phyloP scores from a whole-genome alignment of 2,329 filamentous ascomycete species.

The Chrysosporium queenslandicum region DNA sequence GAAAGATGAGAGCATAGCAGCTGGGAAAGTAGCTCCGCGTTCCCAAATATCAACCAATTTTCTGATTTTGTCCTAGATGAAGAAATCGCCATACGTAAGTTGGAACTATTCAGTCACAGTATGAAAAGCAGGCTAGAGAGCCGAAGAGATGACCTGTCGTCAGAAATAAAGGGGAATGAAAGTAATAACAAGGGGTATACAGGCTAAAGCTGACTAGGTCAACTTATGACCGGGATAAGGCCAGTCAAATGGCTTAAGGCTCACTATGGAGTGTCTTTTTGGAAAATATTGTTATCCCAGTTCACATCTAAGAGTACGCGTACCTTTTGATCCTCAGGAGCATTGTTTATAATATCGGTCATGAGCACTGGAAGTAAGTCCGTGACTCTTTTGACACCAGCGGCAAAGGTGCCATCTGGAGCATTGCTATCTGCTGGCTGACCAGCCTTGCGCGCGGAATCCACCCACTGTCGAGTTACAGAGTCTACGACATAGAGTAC shows the following conservation, averaged over 20 bases:
- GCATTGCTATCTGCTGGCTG: slow-evolving; percentile 72
- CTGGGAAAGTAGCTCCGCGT: slow-evolving; percentile 82
- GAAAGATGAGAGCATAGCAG: slow-evolving; percentile 67
- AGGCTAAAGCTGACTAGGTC: slow-evolving; percentile 12
- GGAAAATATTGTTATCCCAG: slow-evolving; percentile 8
- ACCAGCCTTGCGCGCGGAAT: slow-evolving; percentile 77
- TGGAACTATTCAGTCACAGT: slow-evolving; percentile 28
- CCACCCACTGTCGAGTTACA: slow-evolving; percentile 97
- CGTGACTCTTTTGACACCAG: slow-evolving; percentile 91
- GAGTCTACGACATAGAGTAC: slow-evolving; percentile 99
- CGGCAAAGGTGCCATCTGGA: slow-evolving; percentile 84
- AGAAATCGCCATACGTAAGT: slow-evolving; percentile 43
- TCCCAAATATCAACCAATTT: slow-evolving; percentile 98
- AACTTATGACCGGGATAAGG: slow-evolving; percentile 5
- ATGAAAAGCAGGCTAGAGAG: slow-evolving; percentile 12
- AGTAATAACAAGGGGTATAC: slow-evolving; percentile 10
- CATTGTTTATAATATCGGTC: slow-evolving; percentile 83
- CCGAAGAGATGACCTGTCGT: slow-evolving; percentile 2
- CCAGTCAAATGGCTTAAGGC: slow-evolving; percentile 1
- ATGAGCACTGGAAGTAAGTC: slow-evolving; percentile 88
- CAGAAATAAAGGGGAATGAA: neutral
- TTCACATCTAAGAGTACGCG: slow-evolving; percentile 37
- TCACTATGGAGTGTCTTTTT: slow-evolving; percentile 7
- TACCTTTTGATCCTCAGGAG: slow-evolving; percentile 95
- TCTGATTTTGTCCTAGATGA: slow-evolving; percentile 78